Conservation (phyloP, 768 basidiomycete genomes). For the Cytidiella melzeri region DNA sequence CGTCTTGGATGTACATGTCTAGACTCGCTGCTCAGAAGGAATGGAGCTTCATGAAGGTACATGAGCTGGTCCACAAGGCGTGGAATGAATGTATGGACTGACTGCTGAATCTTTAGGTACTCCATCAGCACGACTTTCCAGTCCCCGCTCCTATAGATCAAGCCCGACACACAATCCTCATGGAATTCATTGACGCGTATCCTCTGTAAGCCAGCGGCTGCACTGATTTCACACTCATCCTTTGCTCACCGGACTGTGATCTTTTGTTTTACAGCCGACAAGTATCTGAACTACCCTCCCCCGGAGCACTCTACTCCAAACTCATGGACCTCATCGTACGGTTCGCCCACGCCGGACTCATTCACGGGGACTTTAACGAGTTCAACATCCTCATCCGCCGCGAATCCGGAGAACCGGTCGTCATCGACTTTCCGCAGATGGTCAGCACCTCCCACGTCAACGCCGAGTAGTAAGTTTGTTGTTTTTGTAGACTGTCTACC, state of each 20-base stretch:
- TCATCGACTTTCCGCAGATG: conserved; percentile 99
- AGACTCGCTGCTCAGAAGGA: conserved; percentile 95
- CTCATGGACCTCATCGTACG: conserved; percentile 97
- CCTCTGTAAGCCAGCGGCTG: conserved; percentile 60
- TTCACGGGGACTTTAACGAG: conserved; percentile 98
- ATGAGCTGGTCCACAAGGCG: conserved; percentile 3
- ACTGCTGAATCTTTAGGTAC: conserved; percentile 45
- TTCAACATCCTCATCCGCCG: conserved; percentile 95
- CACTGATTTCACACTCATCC: neutral
- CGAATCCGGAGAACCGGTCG: conserved; percentile 67
- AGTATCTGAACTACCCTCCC: conserved; percentile 74
- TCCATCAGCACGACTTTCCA: conserved; percentile 88
- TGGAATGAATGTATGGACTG: no score
- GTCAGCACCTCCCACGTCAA: conserved; percentile 95
- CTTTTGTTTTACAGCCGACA: conserved; percentile 58
- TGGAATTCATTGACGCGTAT: conserved; percentile 94
- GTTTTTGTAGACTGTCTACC: no score
- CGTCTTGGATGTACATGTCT: conserved; percentile 99
- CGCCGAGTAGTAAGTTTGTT: conserved; percentile 85
- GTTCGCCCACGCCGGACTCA: conserved; percentile 89
- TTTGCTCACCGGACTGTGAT: neutral
- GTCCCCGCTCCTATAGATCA: conserved; percentile 94
- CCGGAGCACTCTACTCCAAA: conserved; percentile 83
- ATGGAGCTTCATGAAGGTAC: conserved; percentile 97
- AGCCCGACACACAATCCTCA: conserved; percentile 89